Evolutionary conservation across 2,329 filamentous ascomycete species (phyloP).

Genomic region (Sclerotinia borealis): DNA sequence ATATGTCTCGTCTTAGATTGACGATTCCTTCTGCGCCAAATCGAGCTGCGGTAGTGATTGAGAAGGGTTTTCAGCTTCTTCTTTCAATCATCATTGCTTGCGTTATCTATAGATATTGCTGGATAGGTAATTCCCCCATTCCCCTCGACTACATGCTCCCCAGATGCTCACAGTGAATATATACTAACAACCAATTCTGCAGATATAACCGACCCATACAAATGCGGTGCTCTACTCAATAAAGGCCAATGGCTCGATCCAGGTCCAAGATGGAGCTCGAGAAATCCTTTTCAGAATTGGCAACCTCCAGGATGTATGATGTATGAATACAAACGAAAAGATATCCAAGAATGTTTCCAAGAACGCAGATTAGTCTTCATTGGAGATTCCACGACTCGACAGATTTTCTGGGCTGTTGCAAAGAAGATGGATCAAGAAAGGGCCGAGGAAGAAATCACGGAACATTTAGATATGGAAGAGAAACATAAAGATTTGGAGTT

Average conservation of each 20-base stretch:
- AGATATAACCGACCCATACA: slow-evolving; percentile 42
- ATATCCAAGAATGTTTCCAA: slow-evolving; percentile 47
- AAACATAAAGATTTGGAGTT: slow-evolving; percentile 43
- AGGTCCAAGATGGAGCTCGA: slow-evolving; percentile 27
- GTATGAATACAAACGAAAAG: slow-evolving; percentile 46
- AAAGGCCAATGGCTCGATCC: slow-evolving; percentile 45
- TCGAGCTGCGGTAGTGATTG: slow-evolving; percentile 6
- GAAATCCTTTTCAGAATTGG: slow-evolving; percentile 43
- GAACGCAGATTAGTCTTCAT: slow-evolving; percentile 50
- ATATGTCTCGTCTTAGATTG: slow-evolving; percentile 10
- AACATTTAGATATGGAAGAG: slow-evolving; percentile 32
- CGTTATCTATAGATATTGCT: slow-evolving; percentile 31
- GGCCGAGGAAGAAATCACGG: slow-evolving; percentile 34
- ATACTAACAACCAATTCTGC: slow-evolving; percentile 1
- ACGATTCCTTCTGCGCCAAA: slow-evolving; percentile 4
- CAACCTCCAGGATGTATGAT: slow-evolving; percentile 55
- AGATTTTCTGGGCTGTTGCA: slow-evolving; percentile 54
- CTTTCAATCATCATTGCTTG: slow-evolving; percentile 21
- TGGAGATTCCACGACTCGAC: slow-evolving; percentile 54
- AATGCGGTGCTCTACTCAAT: slow-evolving; percentile 46
- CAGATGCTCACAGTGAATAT: neutral
- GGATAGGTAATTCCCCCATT: slow-evolving; percentile 21
- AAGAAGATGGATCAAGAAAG: slow-evolving; percentile 40
- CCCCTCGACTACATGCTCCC: too few species aligned
- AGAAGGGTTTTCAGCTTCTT: slow-evolving; percentile 20